Conservation (phyloP, 1,284 basidiomycete genomes). For the Bjerkandera adusta region DNA sequence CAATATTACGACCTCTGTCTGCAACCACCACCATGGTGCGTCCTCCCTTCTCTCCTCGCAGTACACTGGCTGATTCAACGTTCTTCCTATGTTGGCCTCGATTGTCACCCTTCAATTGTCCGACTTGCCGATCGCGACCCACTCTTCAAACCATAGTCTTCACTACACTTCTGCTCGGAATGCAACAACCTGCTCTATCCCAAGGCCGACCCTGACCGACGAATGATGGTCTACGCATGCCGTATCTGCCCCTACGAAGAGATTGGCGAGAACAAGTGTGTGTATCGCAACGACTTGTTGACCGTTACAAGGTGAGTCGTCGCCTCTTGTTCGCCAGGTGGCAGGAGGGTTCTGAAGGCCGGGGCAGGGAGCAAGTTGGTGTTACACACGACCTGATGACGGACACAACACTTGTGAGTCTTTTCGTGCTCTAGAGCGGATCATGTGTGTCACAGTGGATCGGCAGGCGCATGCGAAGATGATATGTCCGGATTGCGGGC, state of each 20-base stretch:
- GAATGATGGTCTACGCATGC: constrained; percentile 90
- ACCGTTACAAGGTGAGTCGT: constrained; percentile 85
- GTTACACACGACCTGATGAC: constrained; percentile 88
- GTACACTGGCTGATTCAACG: no score
- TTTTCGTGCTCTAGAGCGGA: constrained; percentile 1
- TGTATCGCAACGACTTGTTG: constrained; percentile 93
- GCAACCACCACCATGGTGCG: constrained; percentile 14
- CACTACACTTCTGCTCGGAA: constrained; percentile 85
- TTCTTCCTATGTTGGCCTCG: no score
- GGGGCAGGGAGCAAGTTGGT: constrained; percentile 83
- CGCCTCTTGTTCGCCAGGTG: background rate
- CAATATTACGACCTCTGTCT: background rate
- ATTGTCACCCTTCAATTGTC: background rate
- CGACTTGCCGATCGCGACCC: background rate
- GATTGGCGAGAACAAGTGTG: constrained; percentile 83
- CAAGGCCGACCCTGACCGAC: constrained; percentile 83
- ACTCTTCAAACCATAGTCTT: constrained; percentile 44
- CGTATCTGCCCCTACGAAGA: constrained; percentile 91
- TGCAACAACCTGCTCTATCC: constrained; percentile 96
- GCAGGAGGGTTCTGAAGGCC: background rate
- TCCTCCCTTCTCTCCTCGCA: background rate
- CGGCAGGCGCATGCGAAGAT: constrained; percentile 71
- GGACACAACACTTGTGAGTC: constrained; percentile 84
- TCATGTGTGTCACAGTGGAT: background rate
- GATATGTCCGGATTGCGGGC: constrained; percentile 64